Evolutionary conservation across 257 asterid species (phyloP).

Genomic region (Fraxinus quadrangulata): DNA sequence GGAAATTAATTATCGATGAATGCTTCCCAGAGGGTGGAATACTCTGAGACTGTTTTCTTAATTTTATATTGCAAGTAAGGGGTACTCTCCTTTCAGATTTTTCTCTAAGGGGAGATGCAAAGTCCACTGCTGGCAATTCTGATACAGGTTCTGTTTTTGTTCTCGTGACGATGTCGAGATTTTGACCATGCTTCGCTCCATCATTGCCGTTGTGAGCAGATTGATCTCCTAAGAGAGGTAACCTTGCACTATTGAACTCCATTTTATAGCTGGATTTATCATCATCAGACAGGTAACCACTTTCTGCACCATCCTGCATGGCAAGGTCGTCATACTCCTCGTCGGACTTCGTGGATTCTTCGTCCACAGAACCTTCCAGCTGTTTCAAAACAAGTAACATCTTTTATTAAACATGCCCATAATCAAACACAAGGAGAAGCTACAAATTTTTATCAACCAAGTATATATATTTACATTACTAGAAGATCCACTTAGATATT

Average conservation of each 20-base stretch:
- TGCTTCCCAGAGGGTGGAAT: conserved; percentile 49
- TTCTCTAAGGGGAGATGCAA: conserved; percentile 5
- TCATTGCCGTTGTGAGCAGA: conserved; percentile 1
- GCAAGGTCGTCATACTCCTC: conserved; percentile 96
- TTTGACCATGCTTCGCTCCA: conserved; percentile 40
- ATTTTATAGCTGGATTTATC: conserved; percentile 29
- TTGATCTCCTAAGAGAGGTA: background rate
- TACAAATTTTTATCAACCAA: background rate
- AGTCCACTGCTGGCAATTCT: conserved; percentile 31
- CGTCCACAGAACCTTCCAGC: conserved; percentile 95
- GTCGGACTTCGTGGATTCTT: conserved; percentile 76
- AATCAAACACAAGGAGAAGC: background rate
- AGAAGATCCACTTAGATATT: background rate
- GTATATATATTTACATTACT: too few relatives aligned
- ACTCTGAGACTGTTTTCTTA: conserved; percentile 56
- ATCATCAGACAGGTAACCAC: conserved; percentile 52
- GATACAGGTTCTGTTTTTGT: conserved; percentile 42
- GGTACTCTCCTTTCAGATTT: conserved; percentile 26
- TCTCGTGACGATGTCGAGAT: conserved; percentile 36
- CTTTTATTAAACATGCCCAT: background rate
- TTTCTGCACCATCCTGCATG: conserved; percentile 54
- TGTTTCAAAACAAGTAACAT: conserved; percentile 21
- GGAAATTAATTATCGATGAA: conserved; percentile 32
- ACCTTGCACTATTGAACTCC: too few relatives aligned
- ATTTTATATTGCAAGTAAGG: conserved; percentile 25